These are phyloP conservation scores for Parietaria judaica DNA, from an alignment of 306 rosid species.

Conservation along the genomic window DNA sequence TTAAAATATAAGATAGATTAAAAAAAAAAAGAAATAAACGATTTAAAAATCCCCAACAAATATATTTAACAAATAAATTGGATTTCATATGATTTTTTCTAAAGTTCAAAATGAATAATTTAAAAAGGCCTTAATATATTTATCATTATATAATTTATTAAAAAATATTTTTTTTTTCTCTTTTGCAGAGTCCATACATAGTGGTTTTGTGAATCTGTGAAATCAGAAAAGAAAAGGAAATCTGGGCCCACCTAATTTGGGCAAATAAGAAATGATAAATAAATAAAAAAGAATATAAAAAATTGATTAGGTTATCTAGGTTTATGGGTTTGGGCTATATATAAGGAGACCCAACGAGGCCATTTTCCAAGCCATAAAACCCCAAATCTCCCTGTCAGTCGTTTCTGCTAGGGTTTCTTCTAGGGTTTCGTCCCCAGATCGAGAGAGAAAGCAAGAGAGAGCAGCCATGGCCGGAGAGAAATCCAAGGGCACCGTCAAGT, in stretches of 20 bases:
- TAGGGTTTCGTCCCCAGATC: constrained; percentile 7
- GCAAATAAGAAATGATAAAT: not conserved
- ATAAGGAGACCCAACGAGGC: not conserved
- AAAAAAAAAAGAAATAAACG: no score
- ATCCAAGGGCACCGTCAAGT: constrained; percentile 69
- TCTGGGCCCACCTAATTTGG: not conserved
- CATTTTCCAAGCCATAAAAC: not conserved
- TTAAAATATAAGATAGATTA: no score
- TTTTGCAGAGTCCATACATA: no score
- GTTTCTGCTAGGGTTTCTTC: constrained; percentile 7
- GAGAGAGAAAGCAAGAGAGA: not conserved
- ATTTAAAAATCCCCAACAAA: no score
- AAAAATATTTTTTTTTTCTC: no score
- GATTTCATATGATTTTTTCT: no score
- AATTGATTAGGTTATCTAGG: not conserved
- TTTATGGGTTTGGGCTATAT: not conserved
- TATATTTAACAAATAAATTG: no score
- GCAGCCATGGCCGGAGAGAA: constrained; percentile 16
- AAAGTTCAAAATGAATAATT: no score
- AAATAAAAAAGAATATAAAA: not conserved
- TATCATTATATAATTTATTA: no score
- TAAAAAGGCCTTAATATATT: no score
- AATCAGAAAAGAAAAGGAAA: not conserved
- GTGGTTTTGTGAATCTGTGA: no score
- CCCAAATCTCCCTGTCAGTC: not conserved